A percentile compares a stretch with the other conserved stretches of the same genome.
Evolutionary conservation across 2,329 filamentous ascomycete species (phyloP).

Genomic region (Periconia digitata): DNA sequence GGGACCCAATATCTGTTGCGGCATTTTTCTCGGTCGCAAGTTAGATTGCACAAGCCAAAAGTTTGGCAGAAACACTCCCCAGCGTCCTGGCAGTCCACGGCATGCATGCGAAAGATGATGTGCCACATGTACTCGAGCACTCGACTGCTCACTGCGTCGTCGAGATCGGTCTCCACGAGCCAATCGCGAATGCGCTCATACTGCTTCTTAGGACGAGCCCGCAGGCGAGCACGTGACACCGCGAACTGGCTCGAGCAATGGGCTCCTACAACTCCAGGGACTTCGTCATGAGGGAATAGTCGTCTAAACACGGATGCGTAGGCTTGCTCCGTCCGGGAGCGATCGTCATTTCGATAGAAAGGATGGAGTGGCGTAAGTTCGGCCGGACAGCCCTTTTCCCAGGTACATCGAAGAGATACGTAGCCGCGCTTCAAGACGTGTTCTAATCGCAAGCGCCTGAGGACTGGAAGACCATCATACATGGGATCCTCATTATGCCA

Average conservation of each 20-base stretch:
- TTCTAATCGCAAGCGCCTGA: constrained; percentile 47
- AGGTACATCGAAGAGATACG: constrained; percentile 53
- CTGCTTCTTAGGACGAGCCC: constrained; percentile 45
- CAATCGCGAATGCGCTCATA: constrained; percentile 52
- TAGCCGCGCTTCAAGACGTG: constrained; percentile 51
- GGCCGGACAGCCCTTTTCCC: constrained; percentile 52
- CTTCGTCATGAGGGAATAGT: constrained; percentile 42
- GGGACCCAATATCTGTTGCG: constrained; percentile 60
- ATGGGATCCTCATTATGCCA: constrained; percentile 53
- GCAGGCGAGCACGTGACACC: constrained; percentile 48
- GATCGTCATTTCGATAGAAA: constrained; percentile 35
- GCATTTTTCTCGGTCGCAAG: constrained; percentile 49
- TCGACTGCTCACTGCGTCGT: constrained; percentile 51
- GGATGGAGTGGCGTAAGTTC: constrained; percentile 48
- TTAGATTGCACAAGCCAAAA: constrained; percentile 60
- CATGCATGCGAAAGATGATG: constrained; percentile 35
- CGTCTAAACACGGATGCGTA: constrained; percentile 49
- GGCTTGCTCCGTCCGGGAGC: constrained; percentile 34
- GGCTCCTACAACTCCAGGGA: constrained; percentile 49
- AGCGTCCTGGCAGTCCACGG: constrained; percentile 61
- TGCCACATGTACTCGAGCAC: constrained; percentile 61
- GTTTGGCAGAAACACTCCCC: constrained; percentile 65
- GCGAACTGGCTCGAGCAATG: constrained; percentile 57
- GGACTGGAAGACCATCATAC: constrained; percentile 49
- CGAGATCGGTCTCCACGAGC: constrained; percentile 48